Conservation (phyloP, 805 yeast species). For the Saturnispora sekii region DNA sequence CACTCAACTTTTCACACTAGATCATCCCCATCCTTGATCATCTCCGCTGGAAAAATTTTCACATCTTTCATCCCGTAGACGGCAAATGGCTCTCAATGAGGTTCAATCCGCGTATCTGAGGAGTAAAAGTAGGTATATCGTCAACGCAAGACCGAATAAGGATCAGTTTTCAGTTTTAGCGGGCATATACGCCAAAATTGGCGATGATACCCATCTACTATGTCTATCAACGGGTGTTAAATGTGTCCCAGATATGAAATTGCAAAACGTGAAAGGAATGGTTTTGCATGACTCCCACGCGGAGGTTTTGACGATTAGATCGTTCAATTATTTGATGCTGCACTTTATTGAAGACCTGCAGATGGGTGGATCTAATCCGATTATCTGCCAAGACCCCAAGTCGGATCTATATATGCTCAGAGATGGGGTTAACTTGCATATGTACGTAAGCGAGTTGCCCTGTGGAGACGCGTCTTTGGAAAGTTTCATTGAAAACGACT, state of each 20-base stretch:
- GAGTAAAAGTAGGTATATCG: not conserved
- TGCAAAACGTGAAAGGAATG: constrained; percentile 37
- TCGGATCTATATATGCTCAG: constrained; percentile 26
- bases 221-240: constrained; percentile 63
- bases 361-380: constrained; percentile 8
- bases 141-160: constrained; percentile 38
- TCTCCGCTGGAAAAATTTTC: not conserved
- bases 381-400: constrained; percentile 6
- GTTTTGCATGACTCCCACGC: constrained; percentile 88
- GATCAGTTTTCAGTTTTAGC: constrained; percentile 83
- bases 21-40: not conserved
- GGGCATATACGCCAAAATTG: constrained; percentile 39
- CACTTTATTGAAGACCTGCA: constrained; percentile 32
- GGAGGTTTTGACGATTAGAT: constrained; percentile 64
- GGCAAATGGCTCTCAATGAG: not conserved
- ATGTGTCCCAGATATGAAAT: constrained; percentile 46
- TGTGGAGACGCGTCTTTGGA: constrained; percentile 87
- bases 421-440: constrained; percentile 35
- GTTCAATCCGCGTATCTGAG: not conserved
- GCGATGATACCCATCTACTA: not conserved
- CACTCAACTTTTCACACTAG: too few relatives aligned
- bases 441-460: constrained; percentile 69
- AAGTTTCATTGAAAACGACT: constrained; percentile 19
- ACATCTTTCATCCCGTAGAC: not conserved
- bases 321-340: constrained; percentile 53